Evolutionary conservation across 129 eudicot genomes (phyloP).

Genomic region (Flaveria brownii): DNA sequence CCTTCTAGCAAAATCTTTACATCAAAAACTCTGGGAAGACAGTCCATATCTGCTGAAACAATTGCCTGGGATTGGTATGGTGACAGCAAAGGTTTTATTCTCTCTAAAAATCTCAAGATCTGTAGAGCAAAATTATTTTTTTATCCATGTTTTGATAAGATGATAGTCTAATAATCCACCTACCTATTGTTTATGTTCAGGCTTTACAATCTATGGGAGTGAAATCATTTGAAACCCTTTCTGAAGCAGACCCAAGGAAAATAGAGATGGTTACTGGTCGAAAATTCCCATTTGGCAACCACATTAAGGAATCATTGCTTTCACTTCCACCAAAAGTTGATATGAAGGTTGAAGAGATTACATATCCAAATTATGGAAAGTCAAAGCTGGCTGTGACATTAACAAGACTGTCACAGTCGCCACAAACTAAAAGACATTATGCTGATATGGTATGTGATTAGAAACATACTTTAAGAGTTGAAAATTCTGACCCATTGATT

Average conservation of each 20-base stretch:
- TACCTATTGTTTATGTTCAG: conserved; percentile 45
- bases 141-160: not conserved
- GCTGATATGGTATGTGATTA: conserved; percentile 78
- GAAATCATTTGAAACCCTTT: conserved; percentile 74
- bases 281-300: conserved; percentile 95
- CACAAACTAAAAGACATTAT: conserved; percentile 66
- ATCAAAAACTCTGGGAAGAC: conserved; percentile 96
- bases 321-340: conserved; percentile 92
- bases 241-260: conserved; percentile 95
- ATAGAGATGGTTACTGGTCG: conserved; percentile 92
- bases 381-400: conserved; percentile 76
- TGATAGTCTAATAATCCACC: conserved; percentile 22
- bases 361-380: conserved; percentile 67
- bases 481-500: not conserved
- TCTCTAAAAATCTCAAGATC: conserved; percentile 13
- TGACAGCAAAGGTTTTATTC: conserved; percentile 86
- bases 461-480: conserved; percentile 5
- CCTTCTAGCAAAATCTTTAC: conserved; percentile 81
- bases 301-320: conserved; percentile 80
- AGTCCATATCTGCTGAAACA: conserved; percentile 98
- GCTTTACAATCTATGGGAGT: conserved; percentile 97
- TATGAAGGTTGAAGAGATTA: conserved; percentile 67
- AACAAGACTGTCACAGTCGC: conserved; percentile 71
- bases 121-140: conserved; percentile 6
- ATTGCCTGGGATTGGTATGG: conserved; percentile 98